Conservation (phyloP, 805 yeast genomes). For the Kodamaea kakaduensis region DNA sequence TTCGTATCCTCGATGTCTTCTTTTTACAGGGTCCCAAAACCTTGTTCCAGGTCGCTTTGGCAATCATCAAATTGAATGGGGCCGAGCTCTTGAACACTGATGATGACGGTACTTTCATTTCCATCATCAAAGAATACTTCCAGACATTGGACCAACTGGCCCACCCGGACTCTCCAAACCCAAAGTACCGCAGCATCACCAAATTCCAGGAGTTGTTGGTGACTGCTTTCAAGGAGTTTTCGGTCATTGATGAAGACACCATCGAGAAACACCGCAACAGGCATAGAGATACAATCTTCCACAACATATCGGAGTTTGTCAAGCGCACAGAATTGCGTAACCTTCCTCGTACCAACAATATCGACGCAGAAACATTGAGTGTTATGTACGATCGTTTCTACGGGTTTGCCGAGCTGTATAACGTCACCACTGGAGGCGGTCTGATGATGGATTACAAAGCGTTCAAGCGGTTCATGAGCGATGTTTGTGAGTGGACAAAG, state of each 20-base stretch:
- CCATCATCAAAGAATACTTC: constrained; percentile 80
- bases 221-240: constrained; percentile 88
- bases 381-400: constrained; percentile 83
- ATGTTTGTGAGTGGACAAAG: constrained; percentile 72
- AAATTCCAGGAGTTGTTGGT: constrained; percentile 87
- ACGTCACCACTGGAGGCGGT: constrained; percentile 47
- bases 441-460: constrained; percentile 73
- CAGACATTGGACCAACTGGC: constrained; percentile 72
- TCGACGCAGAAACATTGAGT: constrained; percentile 56
- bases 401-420: constrained; percentile 64
- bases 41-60: constrained; percentile 88
- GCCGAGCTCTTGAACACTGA: constrained; percentile 72
- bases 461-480: constrained; percentile 70
- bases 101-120: constrained; percentile 91
- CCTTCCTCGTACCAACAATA: constrained; percentile 66
- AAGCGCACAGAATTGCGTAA: constrained; percentile 89
- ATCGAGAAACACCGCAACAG: constrained; percentile 65
- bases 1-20: constrained; percentile 84
- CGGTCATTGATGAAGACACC: constrained; percentile 69
- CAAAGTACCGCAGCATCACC: constrained; percentile 63
- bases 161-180: constrained; percentile 65
- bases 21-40: constrained; percentile 87
- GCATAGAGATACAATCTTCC: constrained; percentile 72
- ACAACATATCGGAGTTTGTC: constrained; percentile 84
- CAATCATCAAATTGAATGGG: constrained; percentile 84